Evolutionary conservation across 805 yeast species (phyloP), one percentile per base, ranked within the genome.

Genomic region (Myxozyma melibiosi): DNA sequence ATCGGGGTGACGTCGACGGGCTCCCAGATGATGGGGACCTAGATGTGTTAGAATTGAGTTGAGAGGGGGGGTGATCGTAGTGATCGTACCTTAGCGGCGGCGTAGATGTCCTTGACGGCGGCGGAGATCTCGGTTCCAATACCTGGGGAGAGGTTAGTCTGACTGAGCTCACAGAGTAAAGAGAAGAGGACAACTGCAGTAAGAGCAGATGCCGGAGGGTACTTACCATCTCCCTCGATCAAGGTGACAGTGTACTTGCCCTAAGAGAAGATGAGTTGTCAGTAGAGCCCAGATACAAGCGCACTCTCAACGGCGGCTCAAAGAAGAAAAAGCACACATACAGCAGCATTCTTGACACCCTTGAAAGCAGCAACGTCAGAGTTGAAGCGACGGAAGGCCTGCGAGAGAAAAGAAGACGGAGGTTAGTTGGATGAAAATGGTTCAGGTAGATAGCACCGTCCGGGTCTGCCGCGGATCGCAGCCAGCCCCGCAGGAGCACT

Each of bases 1-100:
- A 88, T 80, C 52, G 99, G 99, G 53, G 96, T 88, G 51, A 94
- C 99, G 71, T 92, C 97, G 68, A 91, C 96, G 45, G 87, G 84
- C 76, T 92, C 96, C 97, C 98, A 94, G 70, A 88, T 92, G 69
- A 94, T 85, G 66, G 99, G 99, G 52, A 91, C 96, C 60, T 56
- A 28, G 4, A 34, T 1, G 34, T n/a, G 28, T 22, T n/a, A 33
- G 24, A 28, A 13, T 27, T 8, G 33, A 1, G 14, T 14, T 14
- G 14, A 11, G 9, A 2, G 20, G 2, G 4, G 28, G 45, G 20
- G n/a, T 3, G 18, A 25, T 16, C 9, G 5, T 13, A 18, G 13
- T n/a, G n/a, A n/a, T 16, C 42, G n/a, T 28, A 60, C 64, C 55
- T 88, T 76, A 52, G 98, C 99, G 66, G 97, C 97, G 50, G 85